Evolutionary conservation across 345 rosid species (phyloP), one percentile per base, ranked within the genome.

Genomic region (Toxicodendron radicans): DNA sequence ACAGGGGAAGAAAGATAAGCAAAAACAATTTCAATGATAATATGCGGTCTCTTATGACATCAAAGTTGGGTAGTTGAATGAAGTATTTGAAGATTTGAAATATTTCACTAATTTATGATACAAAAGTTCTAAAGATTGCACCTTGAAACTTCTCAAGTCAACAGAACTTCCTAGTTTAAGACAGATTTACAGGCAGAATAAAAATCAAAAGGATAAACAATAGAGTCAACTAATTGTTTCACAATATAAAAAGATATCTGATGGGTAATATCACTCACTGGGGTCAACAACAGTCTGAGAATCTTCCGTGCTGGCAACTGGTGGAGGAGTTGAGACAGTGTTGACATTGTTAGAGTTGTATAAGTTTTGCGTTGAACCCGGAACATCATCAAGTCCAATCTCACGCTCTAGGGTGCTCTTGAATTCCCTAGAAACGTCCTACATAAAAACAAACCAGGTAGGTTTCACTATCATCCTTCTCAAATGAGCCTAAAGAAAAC

Each of bases 381-480:
- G 53, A 33, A 83, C 76, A 1, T 91, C 97, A 14, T 94, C 95
- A 10, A 94, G 86, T 51, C 97, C 98, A 73, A 94, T 94, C 79
- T 91, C 98, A 62, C 88, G 86, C 73, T 94, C 98, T 20, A 94
- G 97, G 56, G 95, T 94, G 82, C 90, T 92, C 81, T 95, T 95
- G 82, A 95, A 95, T 70, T 95, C 99, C 85, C 91, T 91, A 33
- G 97, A 94, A 76, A 94, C 97, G 7, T 94, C 98, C 98, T 93
- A 72, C 54, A 64, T n/a, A n/a, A 13, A 57, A 71, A 51, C 17
- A 32, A 76, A 9, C 32, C 63, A 63, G 46, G 33, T 56, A 60
- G 53, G 66, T 76, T 73, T 58, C 24, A 74, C 1, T 65, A 66
- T 58, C 59, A 65, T 43, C 23, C 12, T 66, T 57, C 58, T 35